Conservation (phyloP, 83 land plant species). For the Picea abies region DNA sequence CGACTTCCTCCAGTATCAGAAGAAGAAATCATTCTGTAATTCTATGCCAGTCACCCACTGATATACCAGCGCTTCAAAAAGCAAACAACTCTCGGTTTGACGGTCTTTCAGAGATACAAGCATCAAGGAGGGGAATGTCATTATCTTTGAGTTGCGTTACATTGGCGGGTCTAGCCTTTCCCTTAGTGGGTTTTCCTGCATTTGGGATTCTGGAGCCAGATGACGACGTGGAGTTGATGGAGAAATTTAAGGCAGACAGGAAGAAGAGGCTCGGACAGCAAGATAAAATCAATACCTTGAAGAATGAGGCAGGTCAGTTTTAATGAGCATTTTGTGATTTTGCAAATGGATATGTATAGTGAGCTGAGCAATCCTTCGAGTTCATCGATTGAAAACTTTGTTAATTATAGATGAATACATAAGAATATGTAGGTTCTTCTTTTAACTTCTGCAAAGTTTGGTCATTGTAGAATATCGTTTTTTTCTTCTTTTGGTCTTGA, state of each 20-base stretch:
- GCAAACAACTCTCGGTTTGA: neutral
- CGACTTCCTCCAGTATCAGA: neutral
- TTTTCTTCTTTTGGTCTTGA: no score
- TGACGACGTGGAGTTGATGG: constrained; percentile 56
- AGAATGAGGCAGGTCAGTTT: constrained; percentile 48
- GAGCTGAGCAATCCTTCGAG: no score
- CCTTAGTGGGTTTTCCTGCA: constrained; percentile 17
- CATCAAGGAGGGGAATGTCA: constrained; percentile 2
- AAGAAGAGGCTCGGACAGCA: constrained; percentile 35
- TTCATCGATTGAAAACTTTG: no score
- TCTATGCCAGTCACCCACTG: neutral
- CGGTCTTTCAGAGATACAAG: neutral
- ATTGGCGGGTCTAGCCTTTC: constrained; percentile 3
- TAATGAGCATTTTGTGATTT: neutral
- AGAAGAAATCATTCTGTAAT: neutral
- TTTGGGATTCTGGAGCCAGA: constrained; percentile 41
- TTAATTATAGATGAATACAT: no score
- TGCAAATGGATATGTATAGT: no score
- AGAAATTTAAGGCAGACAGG: constrained; percentile 56
- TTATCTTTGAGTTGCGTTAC: neutral
- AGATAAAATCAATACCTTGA: constrained; percentile 24
- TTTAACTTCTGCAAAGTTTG: no score
- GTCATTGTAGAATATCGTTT: no score
- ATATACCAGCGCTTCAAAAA: neutral
- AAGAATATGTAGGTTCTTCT: no score